These are phyloP conservation scores for Mycena galopus DNA, from an alignment of 768 basidiomycete species.

Conservation along the genomic window DNA sequence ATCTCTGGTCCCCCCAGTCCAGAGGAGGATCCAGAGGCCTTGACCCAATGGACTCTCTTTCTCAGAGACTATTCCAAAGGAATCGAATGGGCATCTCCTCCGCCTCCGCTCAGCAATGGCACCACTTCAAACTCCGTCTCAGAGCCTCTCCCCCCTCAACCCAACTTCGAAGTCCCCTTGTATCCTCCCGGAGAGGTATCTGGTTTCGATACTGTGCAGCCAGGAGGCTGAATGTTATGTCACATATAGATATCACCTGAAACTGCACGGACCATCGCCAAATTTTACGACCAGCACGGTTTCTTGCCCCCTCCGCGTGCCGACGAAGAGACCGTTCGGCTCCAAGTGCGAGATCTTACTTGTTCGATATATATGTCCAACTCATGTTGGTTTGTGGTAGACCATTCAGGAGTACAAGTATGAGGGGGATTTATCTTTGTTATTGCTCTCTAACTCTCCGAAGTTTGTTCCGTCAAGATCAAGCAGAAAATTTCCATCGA, in stretches of 20 bases:
- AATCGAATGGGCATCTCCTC: neutral
- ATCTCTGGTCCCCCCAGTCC: neutral
- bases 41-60: constrained; percentile 18
- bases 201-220: neutral
- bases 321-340: constrained; percentile 18
- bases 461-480: constrained; percentile 25
- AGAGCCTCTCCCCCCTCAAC: constrained; percentile 8
- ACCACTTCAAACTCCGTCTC: neutral
- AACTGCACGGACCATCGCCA: constrained; percentile 22
- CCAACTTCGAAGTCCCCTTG: constrained; percentile 8
- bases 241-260: constrained; percentile 10
- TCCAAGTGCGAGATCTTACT: neutral
- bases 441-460: neutral
- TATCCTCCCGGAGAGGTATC: constrained; percentile 26
- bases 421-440: neutral
- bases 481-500: constrained; percentile 25
- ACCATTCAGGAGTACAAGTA: constrained; percentile 30
- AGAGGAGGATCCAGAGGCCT: neutral
- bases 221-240: neutral
- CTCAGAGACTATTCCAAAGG: constrained; percentile 22
- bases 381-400: neutral
- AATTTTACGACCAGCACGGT: constrained; percentile 24
- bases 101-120: neutral
- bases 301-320: constrained; percentile 30
- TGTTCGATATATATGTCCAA: neutral